Base-by-base conservation (phyloP, 83 land plant genomes). In the Thuja plicata region DNA sequence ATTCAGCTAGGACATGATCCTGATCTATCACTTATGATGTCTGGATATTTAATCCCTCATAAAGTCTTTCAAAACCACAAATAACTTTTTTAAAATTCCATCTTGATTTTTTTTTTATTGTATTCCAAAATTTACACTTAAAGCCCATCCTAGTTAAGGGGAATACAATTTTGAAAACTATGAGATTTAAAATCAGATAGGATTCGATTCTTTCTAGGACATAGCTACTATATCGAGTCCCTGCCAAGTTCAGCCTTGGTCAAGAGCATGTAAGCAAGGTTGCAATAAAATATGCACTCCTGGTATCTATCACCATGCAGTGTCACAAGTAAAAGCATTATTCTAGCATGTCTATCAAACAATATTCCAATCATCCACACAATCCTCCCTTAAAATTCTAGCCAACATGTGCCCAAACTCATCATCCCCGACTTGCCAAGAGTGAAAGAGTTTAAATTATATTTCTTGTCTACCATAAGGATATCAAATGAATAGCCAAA, bases 321-420 rank as follows among this genome's bases (percentile, higher is more conserved):
- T 17, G 96, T 95, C 45, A 96, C 96, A 90, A 95, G 96, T 3
- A 96, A 94, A 21, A 97, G 92, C 0, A 97, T 97, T 2, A 97
- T 97, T 41, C 99, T 89, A 1, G 99, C 99, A 82, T 94, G 91
- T 2, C 88, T 34, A 89, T 97, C 99, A 87, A 95, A 97, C 37
- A 40, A 32, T 62, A 95, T 89, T 27, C 96, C 97, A 45, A 76
- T 71, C 93, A 43, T 60, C 24, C 78, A 97, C 97, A 86, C 91
- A 90, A 89, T 96, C 94, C 74, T 96, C 91, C 85, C 91, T 91
- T 71, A 97, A 86, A 79, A 96, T 96, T 38, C 90, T 93, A 55
- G 92, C 96, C 35, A 97, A 96, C 96, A 96, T 94, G 88, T 89
- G 94, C 30, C 99, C 99, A 92, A 97, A 97, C 90, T 97, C 99